A percentile compares a stretch with the other conserved stretches of the same genome.
Evolutionary conservation across 2,329 filamentous ascomycete species (phyloP).

Genomic region (Diplodia scrobiculata): DNA sequence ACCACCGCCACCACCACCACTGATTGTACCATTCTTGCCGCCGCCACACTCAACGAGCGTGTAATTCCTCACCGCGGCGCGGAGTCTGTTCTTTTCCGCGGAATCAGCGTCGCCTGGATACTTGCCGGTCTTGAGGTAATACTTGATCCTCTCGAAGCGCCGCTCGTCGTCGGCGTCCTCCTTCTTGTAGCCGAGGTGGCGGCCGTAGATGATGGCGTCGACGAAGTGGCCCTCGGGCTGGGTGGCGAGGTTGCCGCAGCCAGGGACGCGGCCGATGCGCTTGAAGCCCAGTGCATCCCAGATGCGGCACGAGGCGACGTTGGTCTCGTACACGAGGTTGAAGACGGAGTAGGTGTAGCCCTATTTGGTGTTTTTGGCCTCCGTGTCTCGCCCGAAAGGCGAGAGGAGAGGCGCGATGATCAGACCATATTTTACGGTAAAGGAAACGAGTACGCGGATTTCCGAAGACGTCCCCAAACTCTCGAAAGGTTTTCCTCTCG

Average conservation of each 20-base stretch:
- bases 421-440: not conserved
- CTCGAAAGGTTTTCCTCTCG: not conserved
- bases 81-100: slow-evolving; percentile 90
- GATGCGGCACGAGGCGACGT: slow-evolving; percentile 83
- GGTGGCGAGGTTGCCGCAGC: slow-evolving; percentile 54
- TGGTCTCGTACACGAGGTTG: slow-evolving; percentile 92
- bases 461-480: not conserved
- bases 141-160: slow-evolving; percentile 97
- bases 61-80: slow-evolving; percentile 93
- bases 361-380: slow-evolving; percentile 39
- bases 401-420: not conserved
- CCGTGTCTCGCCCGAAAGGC: not conserved
- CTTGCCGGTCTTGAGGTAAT: slow-evolving; percentile 90
- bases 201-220: slow-evolving; percentile 62
- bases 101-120: slow-evolving; percentile 92
- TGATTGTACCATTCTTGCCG: not conserved
- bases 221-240: slow-evolving; percentile 50
- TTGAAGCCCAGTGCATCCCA: slow-evolving; percentile 94
- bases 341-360: slow-evolving; percentile 92
- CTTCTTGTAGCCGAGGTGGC: slow-evolving; percentile 62
- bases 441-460: not conserved
- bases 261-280: slow-evolving; percentile 76
- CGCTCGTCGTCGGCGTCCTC: slow-evolving; percentile 90
- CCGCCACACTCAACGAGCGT: slow-evolving; percentile 63
- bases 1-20: slow-evolving; percentile 31